Evolutionary conservation across 108 stramenopile species (phyloP).

Genomic region (Cyclotella atomus): DNA sequence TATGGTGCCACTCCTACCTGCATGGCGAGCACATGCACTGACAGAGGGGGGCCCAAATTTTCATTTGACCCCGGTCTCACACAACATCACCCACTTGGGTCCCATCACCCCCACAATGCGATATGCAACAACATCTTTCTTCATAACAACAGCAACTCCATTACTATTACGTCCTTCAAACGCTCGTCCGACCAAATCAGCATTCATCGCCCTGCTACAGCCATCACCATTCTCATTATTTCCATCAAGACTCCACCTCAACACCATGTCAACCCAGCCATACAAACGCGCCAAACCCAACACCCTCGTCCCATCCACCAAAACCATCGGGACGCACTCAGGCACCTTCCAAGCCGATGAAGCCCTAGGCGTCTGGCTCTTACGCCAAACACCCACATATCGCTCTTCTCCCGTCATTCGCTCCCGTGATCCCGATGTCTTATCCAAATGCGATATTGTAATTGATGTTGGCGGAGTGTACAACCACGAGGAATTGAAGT

Average conservation of each 20-base stretch:
- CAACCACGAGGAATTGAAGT: slow-evolving; percentile 81
- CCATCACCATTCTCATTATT: slow-evolving; percentile 4
- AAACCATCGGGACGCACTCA: slow-evolving; percentile 89
- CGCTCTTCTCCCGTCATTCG: slow-evolving; percentile 86
- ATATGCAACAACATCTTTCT: not conserved
- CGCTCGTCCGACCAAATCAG: not conserved
- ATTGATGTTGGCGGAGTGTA: slow-evolving; percentile 97
- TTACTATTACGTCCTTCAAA: not conserved
- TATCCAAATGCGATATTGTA: slow-evolving; percentile 89
- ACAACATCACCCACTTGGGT: too few relatives aligned
- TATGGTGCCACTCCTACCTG: too few relatives aligned
- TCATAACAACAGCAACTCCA: not conserved
- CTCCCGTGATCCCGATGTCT: slow-evolving; percentile 77
- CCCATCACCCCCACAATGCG: not conserved
- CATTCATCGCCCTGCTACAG: not conserved
- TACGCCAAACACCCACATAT: slow-evolving; percentile 80
- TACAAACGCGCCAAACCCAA: slow-evolving; percentile 61
- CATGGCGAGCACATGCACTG: too few relatives aligned
- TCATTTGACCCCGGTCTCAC: too few relatives aligned
- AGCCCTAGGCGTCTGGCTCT: slow-evolving; percentile 92
- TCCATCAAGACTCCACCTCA: too few relatives aligned
- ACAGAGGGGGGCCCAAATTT: too few relatives aligned
- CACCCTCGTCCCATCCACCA: slow-evolving; percentile 47
- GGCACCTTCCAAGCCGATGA: slow-evolving; percentile 98
- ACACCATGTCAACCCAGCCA: slow-evolving; percentile 14